Evolutionary conservation across 345 rosid species (phyloP).

Genomic region (Ricinus communis): DNA sequence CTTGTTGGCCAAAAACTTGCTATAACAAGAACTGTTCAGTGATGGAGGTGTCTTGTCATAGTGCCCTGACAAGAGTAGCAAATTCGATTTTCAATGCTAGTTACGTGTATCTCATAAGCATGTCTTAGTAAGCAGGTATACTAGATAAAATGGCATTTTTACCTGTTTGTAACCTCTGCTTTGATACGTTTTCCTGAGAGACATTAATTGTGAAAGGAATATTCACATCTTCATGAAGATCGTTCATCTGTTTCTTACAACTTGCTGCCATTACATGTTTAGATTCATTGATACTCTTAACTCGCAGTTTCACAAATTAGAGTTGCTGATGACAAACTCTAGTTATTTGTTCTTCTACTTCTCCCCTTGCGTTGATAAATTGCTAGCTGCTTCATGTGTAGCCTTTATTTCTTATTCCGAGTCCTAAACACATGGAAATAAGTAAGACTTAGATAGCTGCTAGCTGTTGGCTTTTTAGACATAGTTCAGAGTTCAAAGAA

Average conservation of each 20-base stretch:
- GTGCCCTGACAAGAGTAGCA: not conserved
- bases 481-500: no score
- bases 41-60: constrained; percentile 11
- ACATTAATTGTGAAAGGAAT: not conserved
- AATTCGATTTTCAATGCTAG: not conserved
- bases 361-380: not conserved
- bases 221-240: not conserved
- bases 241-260: not conserved
- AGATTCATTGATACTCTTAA: not conserved
- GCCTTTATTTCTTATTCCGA: no score
- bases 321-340: not conserved
- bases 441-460: no score
- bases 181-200: not conserved
- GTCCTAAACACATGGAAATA: no score
- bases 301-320: not conserved
- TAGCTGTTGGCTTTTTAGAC: no score
- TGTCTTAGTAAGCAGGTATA: not conserved
- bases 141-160: not conserved
- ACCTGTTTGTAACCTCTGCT: constrained; percentile 3
- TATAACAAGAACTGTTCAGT: constrained; percentile 10
- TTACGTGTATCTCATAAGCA: not conserved
- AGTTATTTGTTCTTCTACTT: not conserved
- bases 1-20: constrained; percentile 26
- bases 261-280: not conserved
- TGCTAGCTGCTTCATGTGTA: not conserved